Base-by-base conservation (phyloP, 2,329 filamentous ascomycete species). In the Penicillium rolfsii region DNA sequence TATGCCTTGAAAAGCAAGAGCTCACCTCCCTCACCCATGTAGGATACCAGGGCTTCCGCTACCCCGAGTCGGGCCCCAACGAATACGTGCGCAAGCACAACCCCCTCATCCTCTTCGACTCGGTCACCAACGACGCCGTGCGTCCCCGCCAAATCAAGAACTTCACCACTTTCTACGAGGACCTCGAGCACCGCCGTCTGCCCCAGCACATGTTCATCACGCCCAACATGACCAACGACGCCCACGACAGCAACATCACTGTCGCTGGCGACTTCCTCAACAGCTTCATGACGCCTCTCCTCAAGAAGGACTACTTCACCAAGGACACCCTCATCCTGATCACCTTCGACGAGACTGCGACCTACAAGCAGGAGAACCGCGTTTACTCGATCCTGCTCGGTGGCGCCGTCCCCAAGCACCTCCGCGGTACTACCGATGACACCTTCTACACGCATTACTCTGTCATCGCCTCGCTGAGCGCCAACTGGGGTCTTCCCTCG, bases 31-130 rank as follows among this genome's bases (percentile, higher is more conserved):
- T 11, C 9, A 1, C 19, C 11, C 2, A 50, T 35, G 9, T n/a
- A 56, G 53, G 57, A 16, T 59, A 59, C 57, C 57, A 59, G 74
- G 90, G 90, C 46, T 75, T 76, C 24, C 80, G 78, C 1, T 91
- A 81, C 73, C 81, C 85, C 58, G 91, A 85, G 67, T 90, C 84
- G 2, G 84, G 85, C 33, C 82, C 84, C 52, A 90, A 93, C 70
- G 86, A 89, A 78, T 95, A 95, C 73, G 90, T 94, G 7, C 87
- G 91, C 71, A 94, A 95, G 79, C 91, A 95, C 79, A 92, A 93
- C 63, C 76, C 76, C 80, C 85, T 52, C 77, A 79, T 93, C 59
- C 80, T 89, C 57, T 91, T 86, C 76, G 84, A 92, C 73, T 85
- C 84, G 38, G 82, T 90, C 55, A 83, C 88, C 60, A 79, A 82